Base-by-base conservation (phyloP, 2,329 filamentous ascomycete genomes). In the Fusarium sp. region DNA sequence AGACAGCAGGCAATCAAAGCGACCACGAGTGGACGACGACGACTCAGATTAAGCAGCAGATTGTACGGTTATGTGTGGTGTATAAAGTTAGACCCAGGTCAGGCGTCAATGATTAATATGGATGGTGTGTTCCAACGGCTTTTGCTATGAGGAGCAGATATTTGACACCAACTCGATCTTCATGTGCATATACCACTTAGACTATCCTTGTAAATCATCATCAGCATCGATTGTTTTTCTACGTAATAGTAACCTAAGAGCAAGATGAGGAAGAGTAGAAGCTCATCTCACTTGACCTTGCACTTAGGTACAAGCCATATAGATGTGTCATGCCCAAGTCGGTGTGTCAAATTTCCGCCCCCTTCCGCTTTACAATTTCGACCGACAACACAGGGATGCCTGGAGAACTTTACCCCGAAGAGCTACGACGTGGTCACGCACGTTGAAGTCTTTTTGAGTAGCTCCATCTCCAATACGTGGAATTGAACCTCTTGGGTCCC, bases 21-120 rank as follows among this genome's bases (percentile, higher is more conserved):
- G 93, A 78, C 93, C 93, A 24, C 91, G 93, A 76, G 90, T 96
- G 27, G 94, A 96, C 29, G 94, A 95, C 39, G 86, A 90, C 27
- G 82, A 83, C 57, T 79, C 77, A 65, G 74, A 74, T 68, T 79
- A 66, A 71, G 43, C 41, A 61, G 45, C 57, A 52, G 54, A 63
- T 62, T 72, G 52, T 41, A 56, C 33, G 45, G 68, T 62, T 57
- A 62, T 57, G 65, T 73, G 60, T 61, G 29, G 60, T 59, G 33
- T 75, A 71, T 73, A 77, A 68, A 69, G 72, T 70, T 74, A 79
- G 77, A 77, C 56, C 73, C 48, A 65, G 71, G 52, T 74, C 65
- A 65, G 74, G 74, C 66, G 76, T 77, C 68, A 72, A 71, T 71
- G 48, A 62, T 68, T 68, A 77, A 37, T 52, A 31, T 31, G 48